Evolutionary conservation across 2,329 filamentous ascomycete species (phyloP).

Genomic region (Trichoderma lentiforme): DNA sequence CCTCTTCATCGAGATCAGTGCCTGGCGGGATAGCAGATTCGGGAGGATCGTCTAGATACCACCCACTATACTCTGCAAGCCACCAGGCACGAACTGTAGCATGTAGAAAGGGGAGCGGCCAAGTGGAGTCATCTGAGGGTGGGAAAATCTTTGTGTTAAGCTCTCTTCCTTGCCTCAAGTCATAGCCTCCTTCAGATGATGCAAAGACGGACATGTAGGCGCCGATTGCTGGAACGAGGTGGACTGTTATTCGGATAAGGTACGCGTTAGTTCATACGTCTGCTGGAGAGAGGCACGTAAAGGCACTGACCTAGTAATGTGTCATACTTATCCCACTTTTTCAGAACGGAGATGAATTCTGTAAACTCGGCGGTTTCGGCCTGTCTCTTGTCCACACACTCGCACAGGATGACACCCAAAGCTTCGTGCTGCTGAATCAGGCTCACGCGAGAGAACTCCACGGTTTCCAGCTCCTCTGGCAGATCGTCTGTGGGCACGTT

Average conservation of each 20-base stretch:
- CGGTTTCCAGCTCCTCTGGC: conserved; percentile 68
- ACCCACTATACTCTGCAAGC: conserved; percentile 89
- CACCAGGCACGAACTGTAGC: conserved; percentile 80
- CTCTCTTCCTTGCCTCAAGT: conserved; percentile 64
- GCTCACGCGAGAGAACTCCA: conserved; percentile 76
- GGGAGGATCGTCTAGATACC: conserved; percentile 73
- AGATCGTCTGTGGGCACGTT: conserved; percentile 50
- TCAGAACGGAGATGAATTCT: conserved; percentile 64
- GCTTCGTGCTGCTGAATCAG: conserved; percentile 87
- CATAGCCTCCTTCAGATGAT: conserved; percentile 67
- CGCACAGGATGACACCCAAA: conserved; percentile 74
- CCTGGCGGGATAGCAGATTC: conserved; percentile 53
- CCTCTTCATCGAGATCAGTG: conserved; percentile 66
- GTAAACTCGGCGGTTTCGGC: conserved; percentile 70
- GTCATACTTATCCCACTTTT: conserved; percentile 74
- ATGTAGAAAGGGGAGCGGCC: conserved; percentile 72
- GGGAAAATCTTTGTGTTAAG: conserved; percentile 67
- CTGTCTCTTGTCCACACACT: conserved; percentile 73
- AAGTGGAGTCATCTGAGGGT: conserved; percentile 63
- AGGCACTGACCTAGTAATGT: conserved; percentile 47
- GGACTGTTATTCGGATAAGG: conserved; percentile 47
- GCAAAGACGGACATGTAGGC: conserved; percentile 75
- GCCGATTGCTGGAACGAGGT: conserved; percentile 77
- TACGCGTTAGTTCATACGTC: conserved; percentile 1
- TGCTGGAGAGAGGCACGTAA: background rate